Conservation (phyloP, 169 alveolate species). For the Perkinsus olseni region DNA sequence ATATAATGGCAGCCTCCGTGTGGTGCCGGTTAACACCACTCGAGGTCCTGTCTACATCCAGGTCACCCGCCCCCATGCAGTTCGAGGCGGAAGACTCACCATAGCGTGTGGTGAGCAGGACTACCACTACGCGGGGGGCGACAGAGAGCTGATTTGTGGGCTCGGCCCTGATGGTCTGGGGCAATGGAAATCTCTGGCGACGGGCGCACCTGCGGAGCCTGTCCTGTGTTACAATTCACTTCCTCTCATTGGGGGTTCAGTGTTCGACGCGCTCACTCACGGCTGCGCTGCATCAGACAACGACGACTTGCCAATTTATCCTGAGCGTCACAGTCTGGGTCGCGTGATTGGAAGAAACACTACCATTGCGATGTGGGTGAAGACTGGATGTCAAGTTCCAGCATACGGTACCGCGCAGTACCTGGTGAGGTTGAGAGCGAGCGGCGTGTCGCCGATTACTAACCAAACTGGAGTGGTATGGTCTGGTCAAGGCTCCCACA, state of each 20-base stretch:
- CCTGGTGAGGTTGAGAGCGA: background rate
- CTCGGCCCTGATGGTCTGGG: background rate
- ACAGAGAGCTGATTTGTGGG: background rate
- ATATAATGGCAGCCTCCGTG: background rate
- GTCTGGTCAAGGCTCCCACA: background rate
- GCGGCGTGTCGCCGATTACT: background rate
- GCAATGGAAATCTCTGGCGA: background rate
- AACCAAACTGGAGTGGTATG: background rate
- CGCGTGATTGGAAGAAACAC: background rate
- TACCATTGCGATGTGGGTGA: background rate
- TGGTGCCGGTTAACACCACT: background rate
- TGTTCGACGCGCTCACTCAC: background rate
- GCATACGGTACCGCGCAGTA: background rate
- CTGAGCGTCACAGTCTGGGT: background rate
- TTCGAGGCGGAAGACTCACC: background rate
- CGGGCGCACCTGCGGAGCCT: background rate
- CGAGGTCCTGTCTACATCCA: background rate
- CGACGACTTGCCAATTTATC: background rate
- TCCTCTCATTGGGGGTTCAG: background rate
- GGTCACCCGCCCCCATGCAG: background rate
- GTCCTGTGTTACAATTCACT: background rate
- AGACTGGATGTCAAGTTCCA: background rate
- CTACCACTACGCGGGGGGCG: background rate
- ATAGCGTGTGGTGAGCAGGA: background rate
- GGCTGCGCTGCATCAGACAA: background rate